These are phyloP conservation scores for Spergularia marina DNA, from an alignment of 148 eudicot genomes.

Conservation along the genomic window DNA sequence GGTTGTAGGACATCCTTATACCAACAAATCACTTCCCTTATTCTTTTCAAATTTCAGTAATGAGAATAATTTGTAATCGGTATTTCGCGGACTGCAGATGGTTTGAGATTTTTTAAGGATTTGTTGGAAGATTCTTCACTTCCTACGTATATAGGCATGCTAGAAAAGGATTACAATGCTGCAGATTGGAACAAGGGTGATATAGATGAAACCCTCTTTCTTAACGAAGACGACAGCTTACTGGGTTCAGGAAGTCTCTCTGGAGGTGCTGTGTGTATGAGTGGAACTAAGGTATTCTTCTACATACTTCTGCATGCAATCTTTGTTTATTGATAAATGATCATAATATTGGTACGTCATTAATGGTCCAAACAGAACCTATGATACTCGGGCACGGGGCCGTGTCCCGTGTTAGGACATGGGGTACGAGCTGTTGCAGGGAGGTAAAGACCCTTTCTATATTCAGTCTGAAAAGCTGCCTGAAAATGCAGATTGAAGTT, in stretches of 20 bases:
- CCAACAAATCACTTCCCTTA: neutral
- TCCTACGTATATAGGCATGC: slow-evolving; percentile 44
- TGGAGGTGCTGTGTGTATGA: slow-evolving; percentile 63
- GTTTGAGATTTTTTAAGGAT: slow-evolving; percentile 67
- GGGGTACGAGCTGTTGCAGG: too few species aligned
- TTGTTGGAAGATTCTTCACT: slow-evolving; percentile 64
- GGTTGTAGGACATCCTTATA: slow-evolving; percentile 40
- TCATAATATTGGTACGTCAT: neutral
- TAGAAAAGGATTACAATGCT: slow-evolving; percentile 79
- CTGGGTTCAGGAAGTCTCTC: slow-evolving; percentile 91
- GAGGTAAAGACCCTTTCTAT: too few species aligned
- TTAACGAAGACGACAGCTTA: slow-evolving; percentile 75
- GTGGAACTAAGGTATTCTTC: slow-evolving; percentile 63
- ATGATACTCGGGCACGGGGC: too few species aligned
- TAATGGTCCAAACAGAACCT: neutral
- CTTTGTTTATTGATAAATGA: neutral
- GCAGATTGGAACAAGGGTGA: slow-evolving; percentile 64
- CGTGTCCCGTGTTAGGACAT: too few species aligned
- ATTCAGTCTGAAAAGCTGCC: too few species aligned
- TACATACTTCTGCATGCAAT: neutral
- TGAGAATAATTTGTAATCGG: slow-evolving; percentile 6
- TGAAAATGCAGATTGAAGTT: too few species aligned
- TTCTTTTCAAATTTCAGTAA: neutral
- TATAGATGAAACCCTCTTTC: slow-evolving; percentile 83
- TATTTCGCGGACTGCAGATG: slow-evolving; percentile 49